Conservation (phyloP, 768 basidiomycete genomes). For the Leccinum arenicola region DNA sequence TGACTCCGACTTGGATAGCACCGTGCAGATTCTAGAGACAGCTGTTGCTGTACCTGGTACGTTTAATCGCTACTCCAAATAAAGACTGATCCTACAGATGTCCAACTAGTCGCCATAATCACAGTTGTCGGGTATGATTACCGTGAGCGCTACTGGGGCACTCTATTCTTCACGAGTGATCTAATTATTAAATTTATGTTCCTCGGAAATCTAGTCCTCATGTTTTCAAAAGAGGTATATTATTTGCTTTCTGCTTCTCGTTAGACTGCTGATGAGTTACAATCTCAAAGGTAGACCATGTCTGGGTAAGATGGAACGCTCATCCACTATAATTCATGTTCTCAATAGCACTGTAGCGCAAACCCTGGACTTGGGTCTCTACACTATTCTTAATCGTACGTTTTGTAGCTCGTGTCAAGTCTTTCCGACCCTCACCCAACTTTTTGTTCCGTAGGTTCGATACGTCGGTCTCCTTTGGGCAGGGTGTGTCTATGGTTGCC, state of each 20-base stretch:
- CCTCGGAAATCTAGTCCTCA: slow-evolving; percentile 5
- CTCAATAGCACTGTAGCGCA: neutral
- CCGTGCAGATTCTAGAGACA: neutral
- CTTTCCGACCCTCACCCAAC: neutral
- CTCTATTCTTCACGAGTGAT: neutral
- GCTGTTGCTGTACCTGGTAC: neutral
- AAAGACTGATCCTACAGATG: neutral
- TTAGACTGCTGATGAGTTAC: neutral
- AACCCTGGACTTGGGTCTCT: neutral
- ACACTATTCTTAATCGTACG: neutral
- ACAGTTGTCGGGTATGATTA: slow-evolving; percentile 16
- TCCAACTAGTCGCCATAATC: slow-evolving; percentile 3
- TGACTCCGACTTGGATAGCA: neutral
- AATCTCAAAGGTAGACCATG: slow-evolving; percentile 7
- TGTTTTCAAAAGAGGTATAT: slow-evolving; percentile 10
- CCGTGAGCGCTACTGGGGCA: neutral
- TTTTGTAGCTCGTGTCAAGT: neutral
- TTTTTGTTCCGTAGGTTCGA: neutral
- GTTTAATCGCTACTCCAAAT: neutral
- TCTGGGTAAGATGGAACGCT: neutral
- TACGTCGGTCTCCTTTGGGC: neutral
- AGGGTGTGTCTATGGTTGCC: neutral
- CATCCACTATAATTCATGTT: neutral
- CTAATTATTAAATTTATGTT: neutral
- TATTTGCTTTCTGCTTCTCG: neutral